Evolutionary conservation across 2,329 filamentous ascomycete genomes (phyloP).

Genomic region (Diaporthe destruens): DNA sequence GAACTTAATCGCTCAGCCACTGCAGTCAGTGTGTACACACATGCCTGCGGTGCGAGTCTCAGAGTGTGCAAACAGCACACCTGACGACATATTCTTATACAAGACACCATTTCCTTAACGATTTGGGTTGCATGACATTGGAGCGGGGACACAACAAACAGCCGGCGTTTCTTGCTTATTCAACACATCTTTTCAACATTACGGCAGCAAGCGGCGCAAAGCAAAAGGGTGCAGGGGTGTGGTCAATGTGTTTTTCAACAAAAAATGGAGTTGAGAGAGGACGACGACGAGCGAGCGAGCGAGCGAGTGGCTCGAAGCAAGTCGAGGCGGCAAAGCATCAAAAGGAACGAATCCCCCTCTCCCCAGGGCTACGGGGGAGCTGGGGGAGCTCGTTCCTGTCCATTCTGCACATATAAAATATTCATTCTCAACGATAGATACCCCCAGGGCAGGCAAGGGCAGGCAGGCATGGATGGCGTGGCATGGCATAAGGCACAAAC

Average conservation of each 20-base stretch:
- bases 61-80: constrained; percentile 38
- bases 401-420: constrained; percentile 47
- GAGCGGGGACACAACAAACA: constrained; percentile 42
- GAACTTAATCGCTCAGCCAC: constrained; percentile 39
- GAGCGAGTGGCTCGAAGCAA: not conserved
- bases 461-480: no score
- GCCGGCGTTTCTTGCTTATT: constrained; percentile 44
- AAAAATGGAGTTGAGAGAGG: constrained; percentile 40
- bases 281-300: not conserved
- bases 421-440: constrained; percentile 44
- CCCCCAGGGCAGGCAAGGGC: constrained; percentile 34
- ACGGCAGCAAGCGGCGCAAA: constrained; percentile 19
- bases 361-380: not conserved
- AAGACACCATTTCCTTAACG: constrained; percentile 46
- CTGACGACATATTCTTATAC: constrained; percentile 24
- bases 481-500: not conserved
- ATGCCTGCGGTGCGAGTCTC: constrained; percentile 21
- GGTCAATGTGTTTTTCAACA: constrained; percentile 49
- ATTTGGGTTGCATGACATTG: constrained; percentile 50
- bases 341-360: not conserved
- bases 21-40: not conserved
- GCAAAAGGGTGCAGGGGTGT: constrained; percentile 14
- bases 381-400: not conserved
- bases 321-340: constrained; percentile 14
- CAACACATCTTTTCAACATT: constrained; percentile 40